Evolutionary conservation across 2,329 filamentous ascomycete species (phyloP).

Genomic region (Thyridium curvatum): DNA sequence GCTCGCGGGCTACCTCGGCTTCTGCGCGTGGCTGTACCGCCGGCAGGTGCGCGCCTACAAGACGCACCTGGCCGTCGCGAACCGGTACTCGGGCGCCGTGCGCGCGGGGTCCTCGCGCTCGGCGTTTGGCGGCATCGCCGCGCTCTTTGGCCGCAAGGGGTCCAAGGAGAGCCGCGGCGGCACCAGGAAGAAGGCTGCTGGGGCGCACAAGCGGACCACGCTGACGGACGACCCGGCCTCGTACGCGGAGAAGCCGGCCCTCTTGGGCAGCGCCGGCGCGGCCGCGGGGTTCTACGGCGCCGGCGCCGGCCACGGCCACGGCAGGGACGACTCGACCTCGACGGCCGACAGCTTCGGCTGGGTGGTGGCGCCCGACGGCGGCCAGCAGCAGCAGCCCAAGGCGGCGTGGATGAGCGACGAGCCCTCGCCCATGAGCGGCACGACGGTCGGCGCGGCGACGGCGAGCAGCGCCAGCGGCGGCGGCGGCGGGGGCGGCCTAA

Average conservation of each 20-base stretch:
- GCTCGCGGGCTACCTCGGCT: conserved; percentile 58
- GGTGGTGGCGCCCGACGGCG: conserved; percentile 11
- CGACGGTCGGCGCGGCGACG: conserved; percentile 2
- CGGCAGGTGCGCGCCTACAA: conserved; percentile 66
- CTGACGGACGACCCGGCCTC: background rate
- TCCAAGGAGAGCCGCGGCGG: conserved; percentile 7
- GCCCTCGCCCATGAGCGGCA: conserved; percentile 9
- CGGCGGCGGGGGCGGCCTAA: conserved; percentile 2
- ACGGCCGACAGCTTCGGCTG: conserved; percentile 12
- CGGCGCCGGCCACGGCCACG: conserved; percentile 3
- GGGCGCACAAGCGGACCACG: background rate
- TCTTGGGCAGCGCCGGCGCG: background rate
- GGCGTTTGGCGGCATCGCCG: conserved; percentile 19
- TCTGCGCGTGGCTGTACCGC: conserved; percentile 68
- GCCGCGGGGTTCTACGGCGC: conserved; percentile 2
- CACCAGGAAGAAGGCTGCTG: background rate
- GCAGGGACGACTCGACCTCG: conserved; percentile 6
- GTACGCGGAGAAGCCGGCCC: conserved; percentile 1
- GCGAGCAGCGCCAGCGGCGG: conserved; percentile 1
- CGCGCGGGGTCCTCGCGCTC: conserved; percentile 29
- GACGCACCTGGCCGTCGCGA: conserved; percentile 59
- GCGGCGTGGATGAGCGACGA: conserved; percentile 11
- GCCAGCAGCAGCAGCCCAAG: background rate
- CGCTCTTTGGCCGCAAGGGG: conserved; percentile 17
- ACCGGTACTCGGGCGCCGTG: conserved; percentile 41